Percentiles rank a stretch among this genome's conserved stretches.
These are phyloP conservation scores for Trichoderma hamatum DNA, from an alignment of 2,329 filamentous ascomycete species.

Conservation along the genomic window DNA sequence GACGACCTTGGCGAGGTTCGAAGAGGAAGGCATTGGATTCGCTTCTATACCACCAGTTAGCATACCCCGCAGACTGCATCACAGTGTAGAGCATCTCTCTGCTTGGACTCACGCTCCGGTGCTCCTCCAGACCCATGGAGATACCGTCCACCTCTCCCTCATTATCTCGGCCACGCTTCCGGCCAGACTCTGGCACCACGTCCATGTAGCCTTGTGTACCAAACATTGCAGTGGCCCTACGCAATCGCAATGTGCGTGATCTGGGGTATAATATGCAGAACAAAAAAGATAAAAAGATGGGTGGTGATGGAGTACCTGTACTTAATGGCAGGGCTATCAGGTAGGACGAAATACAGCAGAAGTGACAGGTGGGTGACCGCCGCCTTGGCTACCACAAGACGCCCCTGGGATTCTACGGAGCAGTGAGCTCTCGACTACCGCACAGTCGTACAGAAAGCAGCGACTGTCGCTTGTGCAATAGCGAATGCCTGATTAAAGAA, in stretches of 20 bases:
- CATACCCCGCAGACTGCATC: background rate
- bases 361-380: slow-evolving; percentile 16
- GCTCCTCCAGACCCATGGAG: slow-evolving; percentile 51
- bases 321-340: background rate
- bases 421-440: background rate
- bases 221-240: slow-evolving; percentile 41
- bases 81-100: slow-evolving; percentile 1
- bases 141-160: slow-evolving; percentile 47
- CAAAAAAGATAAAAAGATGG: background rate
- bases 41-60: slow-evolving; percentile 50
- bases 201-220: slow-evolving; percentile 41
- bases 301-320: background rate
- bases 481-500: background rate
- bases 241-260: background rate
- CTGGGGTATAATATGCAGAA: slow-evolving; percentile 22
- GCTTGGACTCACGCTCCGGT: slow-evolving; percentile 50
- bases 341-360: background rate
- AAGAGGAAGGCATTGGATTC: slow-evolving; percentile 56
- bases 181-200: slow-evolving; percentile 40
- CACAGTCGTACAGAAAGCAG: background rate
- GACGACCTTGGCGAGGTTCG: slow-evolving; percentile 47
- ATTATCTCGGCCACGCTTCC: slow-evolving; percentile 53
- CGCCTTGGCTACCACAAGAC: background rate
- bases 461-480: background rate
- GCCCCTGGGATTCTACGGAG: background rate